Percentiles rank a stretch among this genome's conserved stretches.
These are phyloP conservation scores for Xylaria hypoxylon DNA, from an alignment of 2,329 filamentous ascomycete species.

Conservation along the genomic window DNA sequence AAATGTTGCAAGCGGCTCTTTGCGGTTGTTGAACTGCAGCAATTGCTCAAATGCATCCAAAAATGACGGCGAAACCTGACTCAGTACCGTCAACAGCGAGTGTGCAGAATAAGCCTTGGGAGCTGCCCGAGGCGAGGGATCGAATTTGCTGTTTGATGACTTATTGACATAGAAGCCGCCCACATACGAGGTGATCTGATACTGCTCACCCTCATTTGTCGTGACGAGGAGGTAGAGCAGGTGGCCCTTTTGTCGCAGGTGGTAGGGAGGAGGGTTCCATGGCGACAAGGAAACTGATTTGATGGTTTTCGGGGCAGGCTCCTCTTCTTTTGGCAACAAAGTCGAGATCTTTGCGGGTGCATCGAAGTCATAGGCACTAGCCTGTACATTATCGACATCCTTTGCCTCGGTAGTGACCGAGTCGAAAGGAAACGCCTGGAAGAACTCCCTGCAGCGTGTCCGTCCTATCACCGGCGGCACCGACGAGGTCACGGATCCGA, in stretches of 20 bases:
- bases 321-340: conserved; percentile 75
- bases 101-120: conserved; percentile 85
- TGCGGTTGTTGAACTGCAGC: conserved; percentile 85
- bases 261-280: conserved; percentile 96
- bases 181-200: conserved; percentile 92
- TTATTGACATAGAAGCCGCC: conserved; percentile 98
- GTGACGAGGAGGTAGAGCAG: conserved; percentile 89
- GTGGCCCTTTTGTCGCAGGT: conserved; percentile 91
- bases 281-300: conserved; percentile 89
- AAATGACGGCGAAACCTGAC: conserved; percentile 86
- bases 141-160: conserved; percentile 94
- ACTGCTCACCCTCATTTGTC: conserved; percentile 94
- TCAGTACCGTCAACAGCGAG: conserved; percentile 85
- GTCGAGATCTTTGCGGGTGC: conserved; percentile 74
- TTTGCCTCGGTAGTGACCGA: conserved; percentile 67
- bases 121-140: conserved; percentile 82
- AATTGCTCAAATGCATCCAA: conserved; percentile 78
- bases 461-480: conserved; percentile 87
- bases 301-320: conserved; percentile 85
- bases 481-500: conserved; percentile 90
- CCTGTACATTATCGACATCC: conserved; percentile 54
- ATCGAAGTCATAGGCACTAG: conserved; percentile 77
- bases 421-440: conserved; percentile 86
- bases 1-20: conserved; percentile 91
- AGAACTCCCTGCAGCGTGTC: conserved; percentile 88